Evolutionary conservation across 768 basidiomycete genomes (phyloP).

Genomic region (Boletus speciosus): DNA sequence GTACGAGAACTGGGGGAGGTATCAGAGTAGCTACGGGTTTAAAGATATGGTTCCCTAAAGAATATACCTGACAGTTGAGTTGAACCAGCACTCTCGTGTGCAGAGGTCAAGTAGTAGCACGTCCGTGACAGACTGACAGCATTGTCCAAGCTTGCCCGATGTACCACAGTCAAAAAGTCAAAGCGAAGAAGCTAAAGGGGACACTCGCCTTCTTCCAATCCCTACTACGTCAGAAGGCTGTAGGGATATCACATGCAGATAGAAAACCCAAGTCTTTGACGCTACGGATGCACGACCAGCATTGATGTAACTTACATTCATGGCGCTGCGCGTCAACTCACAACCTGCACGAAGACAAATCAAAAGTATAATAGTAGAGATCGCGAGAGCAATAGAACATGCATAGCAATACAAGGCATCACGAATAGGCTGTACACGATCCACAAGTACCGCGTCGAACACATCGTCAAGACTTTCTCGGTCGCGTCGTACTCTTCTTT

Average conservation of each 20-base stretch:
- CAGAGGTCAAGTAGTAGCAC: no score
- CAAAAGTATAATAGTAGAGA: not conserved
- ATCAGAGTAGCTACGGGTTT: no score
- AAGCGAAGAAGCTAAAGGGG: not conserved
- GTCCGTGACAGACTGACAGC: no score
- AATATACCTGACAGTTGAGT: no score
- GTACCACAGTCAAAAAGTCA: not conserved
- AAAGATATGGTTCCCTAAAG: no score
- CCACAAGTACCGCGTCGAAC: not conserved
- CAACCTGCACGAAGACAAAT: not conserved
- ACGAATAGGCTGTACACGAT: slow-evolving; percentile 9
- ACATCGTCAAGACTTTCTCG: slow-evolving; percentile 25
- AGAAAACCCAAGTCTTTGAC: not conserved
- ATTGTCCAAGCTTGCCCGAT: not conserved
- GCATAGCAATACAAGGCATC: slow-evolving; percentile 16
- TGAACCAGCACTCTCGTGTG: no score
- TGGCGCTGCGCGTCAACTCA: not conserved
- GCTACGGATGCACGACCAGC: no score
- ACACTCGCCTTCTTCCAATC: not conserved
- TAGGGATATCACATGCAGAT: not conserved
- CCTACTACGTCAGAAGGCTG: not conserved
- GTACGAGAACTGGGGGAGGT: no score
- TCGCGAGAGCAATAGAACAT: slow-evolving; percentile 7
- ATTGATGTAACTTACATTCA: not conserved
- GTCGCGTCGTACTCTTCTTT: slow-evolving; percentile 21